Evolutionary conservation across 2,329 filamentous ascomycete genomes (phyloP).

Genomic region (Nectriaceae sp.): DNA sequence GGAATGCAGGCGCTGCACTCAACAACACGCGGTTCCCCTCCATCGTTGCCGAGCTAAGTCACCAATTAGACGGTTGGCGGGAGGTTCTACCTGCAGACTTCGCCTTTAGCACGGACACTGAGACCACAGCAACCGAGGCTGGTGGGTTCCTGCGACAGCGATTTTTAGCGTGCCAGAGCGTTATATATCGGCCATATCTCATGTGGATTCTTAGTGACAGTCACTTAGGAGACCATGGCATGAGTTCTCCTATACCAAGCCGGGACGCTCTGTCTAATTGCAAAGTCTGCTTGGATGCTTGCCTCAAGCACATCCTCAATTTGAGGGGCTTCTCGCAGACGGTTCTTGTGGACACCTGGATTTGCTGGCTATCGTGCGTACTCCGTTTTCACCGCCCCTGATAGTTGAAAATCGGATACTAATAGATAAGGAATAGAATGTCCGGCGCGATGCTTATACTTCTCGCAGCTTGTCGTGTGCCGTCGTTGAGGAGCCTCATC

Average conservation of each 20-base stretch:
- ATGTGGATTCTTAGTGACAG: slow-evolving; percentile 50
- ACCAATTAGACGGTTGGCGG: slow-evolving; percentile 52
- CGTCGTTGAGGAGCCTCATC: slow-evolving; percentile 39
- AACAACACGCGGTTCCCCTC: slow-evolving; percentile 47
- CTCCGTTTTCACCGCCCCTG: not conserved
- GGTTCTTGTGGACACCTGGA: slow-evolving; percentile 55
- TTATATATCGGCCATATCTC: slow-evolving; percentile 54
- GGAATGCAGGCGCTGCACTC: slow-evolving; percentile 45
- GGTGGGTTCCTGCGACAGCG: slow-evolving; percentile 51
- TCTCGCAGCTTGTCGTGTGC: slow-evolving; percentile 45
- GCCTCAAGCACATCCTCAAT: slow-evolving; percentile 50
- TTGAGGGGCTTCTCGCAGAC: slow-evolving; percentile 51
- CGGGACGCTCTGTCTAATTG: slow-evolving; percentile 43
- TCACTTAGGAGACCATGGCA: slow-evolving; percentile 24
- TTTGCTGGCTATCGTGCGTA: slow-evolving; percentile 53
- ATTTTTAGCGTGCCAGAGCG: slow-evolving; percentile 53
- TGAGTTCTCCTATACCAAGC: slow-evolving; percentile 27
- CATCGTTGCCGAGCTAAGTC: slow-evolving; percentile 49
- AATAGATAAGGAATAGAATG: slow-evolving; percentile 39
- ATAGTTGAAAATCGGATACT: not conserved
- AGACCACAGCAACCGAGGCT: slow-evolving; percentile 39
- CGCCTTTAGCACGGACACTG: slow-evolving; percentile 38
- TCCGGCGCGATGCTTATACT: slow-evolving; percentile 51
- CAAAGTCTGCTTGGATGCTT: slow-evolving; percentile 48
- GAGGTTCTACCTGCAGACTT: slow-evolving; percentile 47